Evolutionary conservation across 2,329 filamentous ascomycete species (phyloP), one percentile per base, ranked within the genome.

Genomic region (Microdochium nivale): DNA sequence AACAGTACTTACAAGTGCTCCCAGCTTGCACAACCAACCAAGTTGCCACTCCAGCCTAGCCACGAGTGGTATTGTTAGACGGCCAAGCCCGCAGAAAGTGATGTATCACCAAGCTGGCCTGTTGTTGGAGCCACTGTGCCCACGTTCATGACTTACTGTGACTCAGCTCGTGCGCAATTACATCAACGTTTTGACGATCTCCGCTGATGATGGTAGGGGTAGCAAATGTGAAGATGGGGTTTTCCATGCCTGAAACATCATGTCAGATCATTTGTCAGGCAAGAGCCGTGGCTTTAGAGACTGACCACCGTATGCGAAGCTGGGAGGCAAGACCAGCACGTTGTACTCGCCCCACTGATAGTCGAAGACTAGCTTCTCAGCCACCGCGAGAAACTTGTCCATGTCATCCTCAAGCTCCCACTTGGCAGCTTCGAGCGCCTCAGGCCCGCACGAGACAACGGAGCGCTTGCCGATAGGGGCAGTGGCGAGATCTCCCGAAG

Each of bases 281-380:
- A 10, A 10, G n/a, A 8, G n/a, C 19, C 19, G 9, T 32, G 24
- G 23, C 47, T 21, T 19, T n/a, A 52, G 35, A 51, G 54, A 67
- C 79, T 71, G 71, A 69, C 86, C 87, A 62, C 89, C 90, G 61
- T 94, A 95, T 0, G 90, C 90, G 67, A 95, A 97, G 59, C 87
- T 92, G 1, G 90, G 88, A 3, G 92, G 92, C 30, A 97, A 75
- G 3, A 96, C 86, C 23, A 97, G 75, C 10, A 96, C 88, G 59
- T 97, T 97, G 75, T 97, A 97, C 59, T 91, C 85, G 16, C 89
- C 91, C 94, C 94, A 99, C 53, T 83, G 81, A 68, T 99, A 97
- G 1, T 89, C 88, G 60, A 90, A 95, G 47, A 96, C 82, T 44
- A 84, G 69, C 63, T 81, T 80, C 71, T 96, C 92, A 1, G 91